Conservation (phyloP, 257 asterid species). For the Nicotiana otophora region DNA sequence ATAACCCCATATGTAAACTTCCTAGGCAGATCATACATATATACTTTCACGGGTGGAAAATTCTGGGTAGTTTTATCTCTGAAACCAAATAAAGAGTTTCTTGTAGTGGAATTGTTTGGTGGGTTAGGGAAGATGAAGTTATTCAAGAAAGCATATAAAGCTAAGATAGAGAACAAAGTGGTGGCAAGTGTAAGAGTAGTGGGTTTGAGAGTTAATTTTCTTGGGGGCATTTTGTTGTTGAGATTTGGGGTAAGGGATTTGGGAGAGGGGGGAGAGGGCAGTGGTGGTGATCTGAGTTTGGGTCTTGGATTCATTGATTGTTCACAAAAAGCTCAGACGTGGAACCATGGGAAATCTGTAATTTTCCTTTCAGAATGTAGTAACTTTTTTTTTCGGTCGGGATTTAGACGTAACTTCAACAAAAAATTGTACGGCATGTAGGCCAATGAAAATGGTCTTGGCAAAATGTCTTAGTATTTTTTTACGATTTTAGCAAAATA, state of each 20-base stretch:
- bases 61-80: not conserved
- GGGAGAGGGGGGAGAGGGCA: constrained; percentile 1
- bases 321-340: not conserved
- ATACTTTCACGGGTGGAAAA: constrained; percentile 36
- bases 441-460: too few species aligned
- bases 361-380: not conserved
- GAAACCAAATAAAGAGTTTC: not conserved
- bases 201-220: constrained; percentile 54
- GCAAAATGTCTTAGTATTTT: too few species aligned
- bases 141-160: constrained; percentile 31
- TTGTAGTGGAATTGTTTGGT: constrained; percentile 5
- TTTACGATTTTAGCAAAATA: too few species aligned
- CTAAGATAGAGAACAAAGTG: constrained; percentile 38
- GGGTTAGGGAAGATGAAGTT: constrained; percentile 42
- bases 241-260: not conserved
- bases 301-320: constrained; percentile 22
- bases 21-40: constrained; percentile 78
- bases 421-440: too few species aligned
- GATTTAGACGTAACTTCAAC: too few species aligned
- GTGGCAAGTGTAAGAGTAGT: constrained; percentile 41
- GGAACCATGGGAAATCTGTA: not conserved
- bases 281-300: constrained; percentile 30
- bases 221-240: constrained; percentile 51
- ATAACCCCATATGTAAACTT: constrained; percentile 87
- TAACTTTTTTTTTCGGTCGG: too few species aligned